Evolutionary conservation across 2,329 filamentous ascomycete genomes (phyloP).

Genomic region (Parastagonospora nodorum): DNA sequence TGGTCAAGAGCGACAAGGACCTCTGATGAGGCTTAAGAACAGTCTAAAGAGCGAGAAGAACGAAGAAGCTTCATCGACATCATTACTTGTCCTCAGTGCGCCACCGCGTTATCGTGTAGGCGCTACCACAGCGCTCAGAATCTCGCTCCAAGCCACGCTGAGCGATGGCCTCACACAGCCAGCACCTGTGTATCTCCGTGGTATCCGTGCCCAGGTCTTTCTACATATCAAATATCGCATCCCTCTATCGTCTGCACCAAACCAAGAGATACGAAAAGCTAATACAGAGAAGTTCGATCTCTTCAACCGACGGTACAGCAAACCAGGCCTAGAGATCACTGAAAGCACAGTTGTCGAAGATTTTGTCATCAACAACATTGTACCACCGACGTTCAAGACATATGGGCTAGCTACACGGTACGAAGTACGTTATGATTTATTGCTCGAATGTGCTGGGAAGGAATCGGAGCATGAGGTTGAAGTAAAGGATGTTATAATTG

Average conservation of each 20-base stretch:
- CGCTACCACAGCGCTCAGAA: constrained; percentile 10
- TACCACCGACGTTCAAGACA: constrained; percentile 25
- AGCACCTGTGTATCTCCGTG: constrained; percentile 21
- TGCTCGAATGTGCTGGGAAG: constrained; percentile 24
- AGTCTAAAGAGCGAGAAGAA: constrained; percentile 10
- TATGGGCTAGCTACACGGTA: constrained; percentile 22
- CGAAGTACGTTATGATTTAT: constrained; percentile 20
- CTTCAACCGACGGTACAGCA: constrained; percentile 24
- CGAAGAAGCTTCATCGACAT: constrained; percentile 15
- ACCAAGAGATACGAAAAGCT: constrained; percentile 12
- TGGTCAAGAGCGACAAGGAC: constrained; percentile 5
- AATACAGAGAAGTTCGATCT: constrained; percentile 20
- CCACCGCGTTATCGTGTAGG: constrained; percentile 19
- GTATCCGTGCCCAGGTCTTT: constrained; percentile 22
- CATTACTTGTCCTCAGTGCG: constrained; percentile 15
- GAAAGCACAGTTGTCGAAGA: constrained; percentile 10
- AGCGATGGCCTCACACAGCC: constrained; percentile 6
- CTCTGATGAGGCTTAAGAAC: constrained; percentile 12
- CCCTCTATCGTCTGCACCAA: constrained; percentile 8
- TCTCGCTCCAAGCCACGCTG: constrained; percentile 16
- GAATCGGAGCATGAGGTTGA: constrained; percentile 22
- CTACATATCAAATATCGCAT: constrained; percentile 21
- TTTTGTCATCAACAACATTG: constrained; percentile 17
- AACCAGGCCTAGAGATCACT: constrained; percentile 17
- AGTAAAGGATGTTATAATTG: constrained; percentile 15